These are phyloP conservation scores for Balakata baccata DNA, from an alignment of 345 rosid genomes.

Conservation along the genomic window DNA sequence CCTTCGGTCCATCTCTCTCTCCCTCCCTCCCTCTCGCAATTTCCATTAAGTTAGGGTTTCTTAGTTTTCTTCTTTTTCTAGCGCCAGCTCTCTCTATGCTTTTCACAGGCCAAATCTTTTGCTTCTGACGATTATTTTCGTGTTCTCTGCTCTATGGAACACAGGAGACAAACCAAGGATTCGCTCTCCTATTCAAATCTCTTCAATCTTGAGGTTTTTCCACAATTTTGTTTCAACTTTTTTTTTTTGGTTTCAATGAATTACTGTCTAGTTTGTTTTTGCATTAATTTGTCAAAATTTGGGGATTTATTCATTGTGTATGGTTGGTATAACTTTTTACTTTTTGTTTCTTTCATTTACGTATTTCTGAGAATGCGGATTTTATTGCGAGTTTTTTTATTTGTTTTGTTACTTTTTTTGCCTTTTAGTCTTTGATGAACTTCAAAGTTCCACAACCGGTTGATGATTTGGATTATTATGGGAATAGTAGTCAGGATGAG, in stretches of 20 bases:
- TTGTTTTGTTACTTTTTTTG: slow-evolving; percentile 17
- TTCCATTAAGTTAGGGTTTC: background rate
- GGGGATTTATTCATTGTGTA: background rate
- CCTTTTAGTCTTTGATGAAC: slow-evolving; percentile 74
- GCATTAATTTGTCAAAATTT: slow-evolving; percentile 2
- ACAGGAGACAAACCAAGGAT: slow-evolving; percentile 54
- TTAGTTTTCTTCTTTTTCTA: too few relatives aligned
- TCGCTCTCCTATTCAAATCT: slow-evolving; percentile 64
- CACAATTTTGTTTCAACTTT: slow-evolving; percentile 8
- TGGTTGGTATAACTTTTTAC: slow-evolving; percentile 2
- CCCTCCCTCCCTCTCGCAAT: slow-evolving; percentile 13
- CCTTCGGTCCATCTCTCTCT: slow-evolving; percentile 30
- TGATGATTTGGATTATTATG: slow-evolving; percentile 90
- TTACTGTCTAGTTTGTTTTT: background rate
- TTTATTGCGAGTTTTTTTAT: slow-evolving; percentile 12
- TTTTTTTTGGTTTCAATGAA: background rate
- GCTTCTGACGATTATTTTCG: slow-evolving; percentile 22
- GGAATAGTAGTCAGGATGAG: slow-evolving; percentile 95
- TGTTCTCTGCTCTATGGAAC: slow-evolving; percentile 55
- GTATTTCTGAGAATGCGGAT: background rate
- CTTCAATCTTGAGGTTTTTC: slow-evolving; percentile 89
- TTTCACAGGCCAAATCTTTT: slow-evolving; percentile 30
- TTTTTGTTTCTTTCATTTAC: background rate
- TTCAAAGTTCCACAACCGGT: slow-evolving; percentile 80
- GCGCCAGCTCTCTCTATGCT: slow-evolving; percentile 22